phyloP scores from a whole-genome alignment of 2,329 filamentous ascomycete species.

The Elsinoe fawcettii region DNA sequence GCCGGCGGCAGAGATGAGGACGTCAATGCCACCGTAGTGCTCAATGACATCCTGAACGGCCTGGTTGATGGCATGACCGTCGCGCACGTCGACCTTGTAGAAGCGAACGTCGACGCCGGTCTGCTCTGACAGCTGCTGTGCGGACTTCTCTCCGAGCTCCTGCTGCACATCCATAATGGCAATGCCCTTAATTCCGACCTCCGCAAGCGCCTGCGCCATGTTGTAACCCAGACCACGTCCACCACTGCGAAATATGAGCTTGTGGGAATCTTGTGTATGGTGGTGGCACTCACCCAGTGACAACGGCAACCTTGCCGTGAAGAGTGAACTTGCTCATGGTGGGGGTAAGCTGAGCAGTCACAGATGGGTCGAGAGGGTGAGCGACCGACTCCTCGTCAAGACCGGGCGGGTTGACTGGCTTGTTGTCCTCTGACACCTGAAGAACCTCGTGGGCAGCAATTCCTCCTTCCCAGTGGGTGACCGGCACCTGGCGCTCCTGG shows the following conservation, averaged over 20 bases:
- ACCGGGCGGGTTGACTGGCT: constrained; percentile 29
- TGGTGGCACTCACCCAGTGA: constrained; percentile 54
- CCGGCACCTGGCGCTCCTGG: constrained; percentile 12
- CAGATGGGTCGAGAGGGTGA: constrained; percentile 27
- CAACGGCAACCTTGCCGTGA: constrained; percentile 61
- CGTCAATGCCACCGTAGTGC: constrained; percentile 61
- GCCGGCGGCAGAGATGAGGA: constrained; percentile 72
- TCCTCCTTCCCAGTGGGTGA: constrained; percentile 13
- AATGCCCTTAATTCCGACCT: constrained; percentile 66
- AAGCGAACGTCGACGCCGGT: constrained; percentile 67
- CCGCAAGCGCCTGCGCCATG: constrained; percentile 69
- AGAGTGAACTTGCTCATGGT: constrained; percentile 64
- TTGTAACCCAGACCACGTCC: constrained; percentile 70
- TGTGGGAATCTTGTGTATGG: not conserved
- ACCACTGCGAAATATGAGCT: constrained; percentile 45
- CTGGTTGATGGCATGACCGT: constrained; percentile 60
- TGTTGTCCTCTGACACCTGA: constrained; percentile 21
- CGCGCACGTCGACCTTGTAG: constrained; percentile 71
- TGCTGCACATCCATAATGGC: constrained; percentile 72
- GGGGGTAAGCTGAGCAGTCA: constrained; percentile 48
- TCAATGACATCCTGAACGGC: constrained; percentile 59
- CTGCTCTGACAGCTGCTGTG: constrained; percentile 61
- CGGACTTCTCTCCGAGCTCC: constrained; percentile 62
- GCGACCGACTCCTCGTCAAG: constrained; percentile 28
- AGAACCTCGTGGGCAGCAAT: constrained; percentile 23